Evolutionary conservation across 306 rosid species (phyloP), one percentile per base, ranked within the genome.

Genomic region (Parietaria judaica): DNA sequence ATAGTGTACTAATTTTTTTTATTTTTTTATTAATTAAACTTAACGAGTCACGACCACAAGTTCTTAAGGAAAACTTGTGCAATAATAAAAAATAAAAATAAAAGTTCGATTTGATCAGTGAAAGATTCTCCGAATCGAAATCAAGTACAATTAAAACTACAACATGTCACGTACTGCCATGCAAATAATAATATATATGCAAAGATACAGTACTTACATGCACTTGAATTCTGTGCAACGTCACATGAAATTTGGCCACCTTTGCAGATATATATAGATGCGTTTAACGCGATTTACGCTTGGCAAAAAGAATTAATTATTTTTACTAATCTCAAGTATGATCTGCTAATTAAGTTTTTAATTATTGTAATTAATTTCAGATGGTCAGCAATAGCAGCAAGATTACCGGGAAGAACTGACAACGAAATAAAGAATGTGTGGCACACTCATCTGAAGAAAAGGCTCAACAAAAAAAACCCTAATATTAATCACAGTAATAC

Each of bases 401-500:
- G 75, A 53, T 77, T 94, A 63, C 94, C 97, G 3, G 99, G 99
- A 12, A 74, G 99, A 72, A 88, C 97, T 0, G 99, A 94, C 65
- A 94, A 92, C 8, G 98, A 88, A 72, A 86, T 92, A 13, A 92
- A 92, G 72, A 92, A 88, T 67, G 96, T 92, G 14, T 94, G 99
- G 99, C 99, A 88, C 69, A 88, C 99, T 13, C 86, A 88, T 72
- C 82, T 94, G 86, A 94, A 88, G 85, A 94, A 94, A 84, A 80
- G 79, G 8, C 61, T 71, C 41, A 35, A 56, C 7, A 74, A 76
- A 72, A 49, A 74, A 36, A 56, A 51, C 15, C 54, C 58, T 11
- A n/a, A 41, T 41, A 41, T 5, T 41, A 41, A 41, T 41, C 6
- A 41, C 9, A 41, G 9, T 41, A 41, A 41, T 41, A 41, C n/a